Evolutionary conservation across 768 basidiomycete genomes (phyloP).

Genomic region (Naematelia encephala): DNA sequence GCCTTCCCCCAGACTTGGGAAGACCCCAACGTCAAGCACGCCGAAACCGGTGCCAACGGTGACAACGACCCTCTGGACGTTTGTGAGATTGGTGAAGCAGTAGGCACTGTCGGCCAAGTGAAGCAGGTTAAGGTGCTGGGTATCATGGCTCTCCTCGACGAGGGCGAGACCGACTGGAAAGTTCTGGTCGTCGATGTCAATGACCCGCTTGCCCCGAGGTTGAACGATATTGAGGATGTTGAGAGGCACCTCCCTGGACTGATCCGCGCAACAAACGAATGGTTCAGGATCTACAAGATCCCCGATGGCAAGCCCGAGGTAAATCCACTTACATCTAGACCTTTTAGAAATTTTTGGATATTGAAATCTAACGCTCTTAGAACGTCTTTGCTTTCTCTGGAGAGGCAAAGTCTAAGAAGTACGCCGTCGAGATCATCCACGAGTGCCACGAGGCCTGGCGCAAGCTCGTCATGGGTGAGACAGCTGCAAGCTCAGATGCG

Average conservation of each 20-base stretch:
- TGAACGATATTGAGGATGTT: conserved; percentile 99
- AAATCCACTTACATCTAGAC: conserved; percentile 7
- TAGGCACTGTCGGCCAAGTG: conserved; percentile 93
- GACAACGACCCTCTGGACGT: conserved; percentile 99
- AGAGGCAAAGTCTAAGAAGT: conserved; percentile 99
- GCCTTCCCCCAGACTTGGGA: conserved; percentile 99
- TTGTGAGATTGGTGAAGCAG: conserved; percentile 98
- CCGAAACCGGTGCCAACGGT: conserved; percentile 97
- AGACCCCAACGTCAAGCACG: conserved; percentile 77
- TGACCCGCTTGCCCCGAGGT: conserved; percentile 90
- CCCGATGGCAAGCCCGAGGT: conserved; percentile 53
- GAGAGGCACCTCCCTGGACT: conserved; percentile 96
- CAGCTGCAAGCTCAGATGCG: conserved; percentile 63
- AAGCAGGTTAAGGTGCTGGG: conserved; percentile 99
- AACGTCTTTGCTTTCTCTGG: conserved; percentile 99
- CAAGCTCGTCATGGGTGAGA: conserved; percentile 76
- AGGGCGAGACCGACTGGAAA: conserved; percentile 99
- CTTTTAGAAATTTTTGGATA: neutral
- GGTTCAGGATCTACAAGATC: conserved; percentile 69
- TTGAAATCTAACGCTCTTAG: conserved; percentile 51
- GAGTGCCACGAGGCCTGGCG: conserved; percentile 99
- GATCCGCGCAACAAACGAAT: conserved; percentile 95
- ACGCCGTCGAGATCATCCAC: conserved; percentile 97
- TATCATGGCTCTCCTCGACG: conserved; percentile 98
- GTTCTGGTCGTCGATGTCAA: conserved; percentile 95